A percentile compares a stretch with the other conserved stretches of the same genome.
Conservation (phyloP, 768 basidiomycete genomes). For the Multifurca ochricompacta region DNA sequence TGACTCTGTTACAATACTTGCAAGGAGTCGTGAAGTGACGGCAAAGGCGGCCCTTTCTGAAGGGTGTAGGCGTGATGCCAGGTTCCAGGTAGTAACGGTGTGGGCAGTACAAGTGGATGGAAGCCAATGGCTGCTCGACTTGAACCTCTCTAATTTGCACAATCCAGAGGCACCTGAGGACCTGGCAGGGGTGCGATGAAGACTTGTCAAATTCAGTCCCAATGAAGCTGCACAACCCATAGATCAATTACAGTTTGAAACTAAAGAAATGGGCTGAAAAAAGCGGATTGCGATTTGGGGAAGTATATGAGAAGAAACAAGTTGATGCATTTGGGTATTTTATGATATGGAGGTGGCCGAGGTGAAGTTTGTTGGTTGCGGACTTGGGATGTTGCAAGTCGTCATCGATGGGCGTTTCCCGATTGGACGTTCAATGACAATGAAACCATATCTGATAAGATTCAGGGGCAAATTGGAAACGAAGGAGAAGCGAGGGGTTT, state of each 20-base stretch:
- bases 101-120: not conserved
- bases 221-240: not conserved
- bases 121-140: not conserved
- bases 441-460: conserved; percentile 5
- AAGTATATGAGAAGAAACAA: not conserved
- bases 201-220: not conserved
- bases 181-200: not conserved
- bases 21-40: conserved; percentile 40
- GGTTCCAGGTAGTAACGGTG: conserved; percentile 9
- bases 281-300: not conserved
- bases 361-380: not conserved
- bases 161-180: not conserved
- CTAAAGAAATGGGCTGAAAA: not conserved
- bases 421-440: not conserved
- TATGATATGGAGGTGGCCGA: not conserved
- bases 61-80: conserved; percentile 5
- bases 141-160: not conserved
- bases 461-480: not conserved
- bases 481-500: too few species aligned
- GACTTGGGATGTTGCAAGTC: not conserved
- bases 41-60: conserved; percentile 33
- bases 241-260: not conserved
- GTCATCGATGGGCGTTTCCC: not conserved
- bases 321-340: not conserved
- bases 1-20: conserved; percentile 43